Evolutionary conservation across 805 yeast genomes (phyloP), one percentile per base, ranked within the genome.

Genomic region (Blastobotrys robertii): DNA sequence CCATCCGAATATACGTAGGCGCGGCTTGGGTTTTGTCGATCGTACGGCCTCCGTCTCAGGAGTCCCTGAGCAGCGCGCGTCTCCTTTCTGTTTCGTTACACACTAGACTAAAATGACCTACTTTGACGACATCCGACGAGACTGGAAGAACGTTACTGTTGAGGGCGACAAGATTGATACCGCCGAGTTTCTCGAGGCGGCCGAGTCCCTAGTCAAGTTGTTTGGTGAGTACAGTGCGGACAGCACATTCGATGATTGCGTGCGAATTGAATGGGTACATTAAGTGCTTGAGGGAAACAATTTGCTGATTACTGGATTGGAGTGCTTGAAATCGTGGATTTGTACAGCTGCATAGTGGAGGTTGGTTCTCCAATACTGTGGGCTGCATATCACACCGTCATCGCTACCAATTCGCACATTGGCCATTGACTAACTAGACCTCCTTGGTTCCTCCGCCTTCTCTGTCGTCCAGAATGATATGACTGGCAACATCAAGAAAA

Each of bases 361-460:
- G n/a, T n/a, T n/a, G n/a, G n/a, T n/a, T n/a, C n/a, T n/a, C n/a
- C n/a, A n/a, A n/a, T n/a, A n/a, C n/a, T n/a, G n/a, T n/a, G n/a
- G n/a, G n/a, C 8, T 15, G 22, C 22, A 35, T 9, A 16, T 7
- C 15, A 14, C 22, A 8, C 15, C 7, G 30, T 16, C 12, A 12
- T 12, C 16, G 32, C n/a, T 19, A 19, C n/a, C 28, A 2, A n/a
- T n/a, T 36, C 3, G 13, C n/a, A n/a, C n/a, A n/a, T n/a, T n/a
- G n/a, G n/a, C n/a, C n/a, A n/a, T 8, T n/a, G n/a, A n/a, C 47
- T 38, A 33, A 35, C 39, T 38, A 68, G 77, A 86, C 60, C 69
- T 86, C 38, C 70, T 86, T 50, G 94, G 94, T 16, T 82, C 92
- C 14, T 68, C 92, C 29, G 94, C 95, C 10, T 86, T 86, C 55